A percentile compares a stretch with the other conserved stretches of the same genome.
Conservation (phyloP, 1,139 yeast genomes). For the Yamadazyma pseudoaaseri region DNA sequence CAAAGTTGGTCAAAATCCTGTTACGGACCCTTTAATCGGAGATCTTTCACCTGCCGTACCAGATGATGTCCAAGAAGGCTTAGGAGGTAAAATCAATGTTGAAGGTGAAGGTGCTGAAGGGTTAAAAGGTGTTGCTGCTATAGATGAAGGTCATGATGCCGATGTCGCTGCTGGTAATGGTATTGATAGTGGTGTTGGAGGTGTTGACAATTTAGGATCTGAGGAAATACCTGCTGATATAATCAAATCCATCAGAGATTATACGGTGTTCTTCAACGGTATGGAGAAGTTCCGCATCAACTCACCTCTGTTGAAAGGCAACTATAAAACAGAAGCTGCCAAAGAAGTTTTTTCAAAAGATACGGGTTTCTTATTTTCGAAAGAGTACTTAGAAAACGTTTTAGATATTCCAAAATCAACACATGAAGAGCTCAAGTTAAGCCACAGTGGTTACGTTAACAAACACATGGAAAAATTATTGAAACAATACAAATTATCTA, state of each 20-base stretch:
- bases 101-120: background rate
- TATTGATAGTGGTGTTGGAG: background rate
- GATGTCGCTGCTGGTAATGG: background rate
- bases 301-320: constrained; percentile 33
- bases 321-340: constrained; percentile 33
- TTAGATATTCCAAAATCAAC: constrained; percentile 37
- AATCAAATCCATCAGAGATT: constrained; percentile 23
- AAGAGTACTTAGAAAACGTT: constrained; percentile 38
- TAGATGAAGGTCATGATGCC: background rate
- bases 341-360: constrained; percentile 26
- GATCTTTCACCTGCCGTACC: constrained; percentile 6
- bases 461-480: constrained; percentile 30
- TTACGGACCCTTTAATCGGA: constrained; percentile 7
- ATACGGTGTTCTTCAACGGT: constrained; percentile 30
- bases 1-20: constrained; percentile 3
- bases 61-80: no score
- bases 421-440: constrained; percentile 26
- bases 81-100: no score
- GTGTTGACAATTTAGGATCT: background rate
- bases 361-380: constrained; percentile 31
- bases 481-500: constrained; percentile 28
- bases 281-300: constrained; percentile 27
- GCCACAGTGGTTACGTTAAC: constrained; percentile 32
- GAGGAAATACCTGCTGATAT: background rate
- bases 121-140: background rate